These are phyloP conservation scores for Aspergillus candidus DNA, from an alignment of 2,329 filamentous ascomycete genomes.

Conservation along the genomic window DNA sequence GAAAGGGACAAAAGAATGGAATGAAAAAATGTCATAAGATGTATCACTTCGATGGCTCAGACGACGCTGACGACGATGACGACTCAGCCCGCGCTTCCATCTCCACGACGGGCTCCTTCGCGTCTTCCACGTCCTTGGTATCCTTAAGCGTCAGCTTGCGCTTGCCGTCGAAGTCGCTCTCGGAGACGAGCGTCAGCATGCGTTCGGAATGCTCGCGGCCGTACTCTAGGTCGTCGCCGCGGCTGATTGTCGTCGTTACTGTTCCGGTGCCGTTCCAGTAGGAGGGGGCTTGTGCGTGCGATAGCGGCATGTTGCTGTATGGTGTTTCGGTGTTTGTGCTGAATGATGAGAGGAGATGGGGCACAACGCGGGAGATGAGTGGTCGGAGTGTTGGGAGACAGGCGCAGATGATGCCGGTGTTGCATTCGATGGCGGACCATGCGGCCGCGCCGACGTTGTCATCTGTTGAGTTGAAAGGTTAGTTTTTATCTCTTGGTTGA, in stretches of 20 bases:
- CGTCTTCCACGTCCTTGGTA: conserved; percentile 7
- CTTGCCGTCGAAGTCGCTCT: conserved; percentile 6
- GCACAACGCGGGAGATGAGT: conserved; percentile 26
- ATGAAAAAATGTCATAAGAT: too few relatives aligned
- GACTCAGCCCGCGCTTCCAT: background rate
- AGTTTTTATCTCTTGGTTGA: conserved; percentile 4
- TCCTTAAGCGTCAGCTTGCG: conserved; percentile 13
- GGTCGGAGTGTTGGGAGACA: conserved; percentile 37
- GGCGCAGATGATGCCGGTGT: conserved; percentile 37
- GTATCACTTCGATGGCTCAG: too few relatives aligned
- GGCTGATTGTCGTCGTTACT: conserved; percentile 22
- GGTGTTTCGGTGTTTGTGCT: conserved; percentile 11
- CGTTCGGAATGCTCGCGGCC: conserved; percentile 20
- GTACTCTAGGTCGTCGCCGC: conserved; percentile 24
- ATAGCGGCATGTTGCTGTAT: conserved; percentile 10
- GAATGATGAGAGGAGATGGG: conserved; percentile 24
- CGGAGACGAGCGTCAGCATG: conserved; percentile 16
- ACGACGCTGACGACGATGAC: conserved; percentile 2
- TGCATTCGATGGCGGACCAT: conserved; percentile 38
- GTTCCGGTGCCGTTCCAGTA: conserved; percentile 24
- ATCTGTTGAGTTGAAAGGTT: conserved; percentile 11
- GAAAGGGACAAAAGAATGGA: too few relatives aligned
- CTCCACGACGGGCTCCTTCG: conserved; percentile 4
- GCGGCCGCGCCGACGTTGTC: conserved; percentile 31
- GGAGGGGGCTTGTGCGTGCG: conserved; percentile 14